phyloP scores from a whole-genome alignment of 768 basidiomycete genomes.

The Pleurotus cornucopiae region DNA sequence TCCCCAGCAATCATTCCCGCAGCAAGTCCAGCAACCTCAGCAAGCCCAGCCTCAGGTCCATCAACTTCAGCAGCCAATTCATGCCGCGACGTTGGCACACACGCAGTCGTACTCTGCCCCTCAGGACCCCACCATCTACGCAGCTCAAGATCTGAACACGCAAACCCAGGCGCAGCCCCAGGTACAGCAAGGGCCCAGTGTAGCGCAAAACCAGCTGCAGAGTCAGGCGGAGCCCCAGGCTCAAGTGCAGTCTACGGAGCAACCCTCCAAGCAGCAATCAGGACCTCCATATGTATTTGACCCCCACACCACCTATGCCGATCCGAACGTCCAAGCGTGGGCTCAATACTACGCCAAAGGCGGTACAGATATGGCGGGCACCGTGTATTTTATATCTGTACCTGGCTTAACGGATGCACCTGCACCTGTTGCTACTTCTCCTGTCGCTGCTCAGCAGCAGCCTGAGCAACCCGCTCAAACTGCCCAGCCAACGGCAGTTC shows the following conservation, averaged over 20 bases:
- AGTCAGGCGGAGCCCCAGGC: slow-evolving; percentile 19
- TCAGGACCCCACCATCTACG: not conserved
- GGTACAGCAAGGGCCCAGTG: slow-evolving; percentile 17
- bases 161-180: slow-evolving; percentile 16
- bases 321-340: slow-evolving; percentile 84
- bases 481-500: not conserved
- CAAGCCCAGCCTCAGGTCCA: slow-evolving; percentile 21
- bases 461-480: slow-evolving; percentile 8
- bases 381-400: slow-evolving; percentile 77
- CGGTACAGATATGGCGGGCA: slow-evolving; percentile 66
- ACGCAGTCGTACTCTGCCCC: slow-evolving; percentile 11
- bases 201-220: slow-evolving; percentile 24
- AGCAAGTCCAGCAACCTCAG: slow-evolving; percentile 13
- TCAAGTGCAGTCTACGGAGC: slow-evolving; percentile 14
- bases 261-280: slow-evolving; percentile 13
- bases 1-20: not conserved
- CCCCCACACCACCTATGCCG: slow-evolving; percentile 63
- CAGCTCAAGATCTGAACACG: not conserved
- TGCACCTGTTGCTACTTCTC: slow-evolving; percentile 11
- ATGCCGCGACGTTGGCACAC: not conserved
- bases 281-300: slow-evolving; percentile 59
- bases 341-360: slow-evolving; percentile 82
- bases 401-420: slow-evolving; percentile 60
- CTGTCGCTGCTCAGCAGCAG: slow-evolving; percentile 11
- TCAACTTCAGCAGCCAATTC: slow-evolving; percentile 17